Base-by-base conservation (phyloP, 2,329 filamentous ascomycete species). In the Sporothrix euskadiensis region DNA sequence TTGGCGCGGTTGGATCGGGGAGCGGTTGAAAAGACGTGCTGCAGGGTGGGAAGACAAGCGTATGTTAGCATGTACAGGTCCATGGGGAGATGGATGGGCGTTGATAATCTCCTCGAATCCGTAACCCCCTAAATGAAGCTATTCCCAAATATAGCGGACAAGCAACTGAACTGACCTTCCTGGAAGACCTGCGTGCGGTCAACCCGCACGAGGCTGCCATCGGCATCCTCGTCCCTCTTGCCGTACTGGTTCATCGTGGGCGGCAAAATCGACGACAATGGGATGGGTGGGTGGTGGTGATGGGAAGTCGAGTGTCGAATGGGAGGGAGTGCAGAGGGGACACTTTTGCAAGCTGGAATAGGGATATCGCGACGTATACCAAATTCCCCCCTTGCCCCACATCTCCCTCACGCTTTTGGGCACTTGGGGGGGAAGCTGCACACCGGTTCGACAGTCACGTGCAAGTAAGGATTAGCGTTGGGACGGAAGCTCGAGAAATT, bases 201-300 rank as follows among this genome's bases (percentile, higher is more conserved):
- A 80, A 98, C 94, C 88, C 95, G 97, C 87, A 98, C 92, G 86
- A 98, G 89, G 81, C 92, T 91, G 82, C 91, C 89, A 82, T 98
- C 95, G 81, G 91, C 93, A 87, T 99, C 96, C 88, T 98, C 96
- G 84, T 99, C 95, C 88, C 97, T 98, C 87, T 99, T 99, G 87
- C 95, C 91, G 89, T 96, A 97, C 41, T 44, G 41, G 85, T 92
- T 96, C 94, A 97, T 97, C 81, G 78, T 90, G 85, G 84, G 84
- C 83, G 63, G 63, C 68, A 49, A 54, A 14, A 49, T 47, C 56
- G 44, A 66, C 59, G 59, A 61, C 63, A 74, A 66, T 71, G 65
- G 57, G 66, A 32, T 44, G 41, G 41, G 7, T 26, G 26, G 56
- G n/a, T 52, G 61, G 61, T 68, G 52, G 49, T 49, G 35, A 22